Evolutionary conservation across 148 eudicot genomes (phyloP), one percentile per base, ranked within the genome.

Genomic region (Nepenthes mirabilis): DNA sequence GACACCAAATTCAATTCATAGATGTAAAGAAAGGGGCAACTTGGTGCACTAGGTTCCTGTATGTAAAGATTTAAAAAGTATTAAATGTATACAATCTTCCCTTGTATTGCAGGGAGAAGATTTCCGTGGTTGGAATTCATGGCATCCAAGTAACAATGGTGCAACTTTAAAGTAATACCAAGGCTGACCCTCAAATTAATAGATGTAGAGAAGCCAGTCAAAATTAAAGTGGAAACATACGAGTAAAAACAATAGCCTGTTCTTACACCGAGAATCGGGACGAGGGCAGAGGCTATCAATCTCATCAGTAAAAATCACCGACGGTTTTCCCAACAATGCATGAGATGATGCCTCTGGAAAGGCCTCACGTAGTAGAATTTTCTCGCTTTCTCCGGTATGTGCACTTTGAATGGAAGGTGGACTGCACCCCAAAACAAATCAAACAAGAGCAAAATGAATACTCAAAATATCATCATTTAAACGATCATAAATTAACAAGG

Each of bases 201-300:
- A 40, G 45, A 40, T 4, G 4, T 40, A 40, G 8, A 40, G 4
- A 23, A 23, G 23, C 0, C 23, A 23, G 23, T 23, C 23, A 23
- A 23, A 23, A 45, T 5, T 45, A 45, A 11, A 45, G 6, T 5
- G 48, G 6, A 45, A 11, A 45, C 11, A 5, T 11, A 5, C 6
- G 11, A 45, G 11, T 11, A 45, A 45, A 55, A 34, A 55, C 0
- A 36, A 2, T 9, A 36, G 10, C 36, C 36, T 13, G 43, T 45
- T 35, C 72, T 68, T 52, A 6, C 74, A 84, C 98, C 96, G 82
- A 37, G 85, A 80, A 70, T 81, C 75, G 52, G 89, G 88, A 47
- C 87, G 96, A 65, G 96, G 96, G 72, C 96, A 93, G 33, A 93
- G 80, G 34, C 81, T 88, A 80, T 93, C 98, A 54, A 93, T 93